phyloP scores from a whole-genome alignment of 2,329 filamentous ascomycete genomes.

The Penicillium olsonii region DNA sequence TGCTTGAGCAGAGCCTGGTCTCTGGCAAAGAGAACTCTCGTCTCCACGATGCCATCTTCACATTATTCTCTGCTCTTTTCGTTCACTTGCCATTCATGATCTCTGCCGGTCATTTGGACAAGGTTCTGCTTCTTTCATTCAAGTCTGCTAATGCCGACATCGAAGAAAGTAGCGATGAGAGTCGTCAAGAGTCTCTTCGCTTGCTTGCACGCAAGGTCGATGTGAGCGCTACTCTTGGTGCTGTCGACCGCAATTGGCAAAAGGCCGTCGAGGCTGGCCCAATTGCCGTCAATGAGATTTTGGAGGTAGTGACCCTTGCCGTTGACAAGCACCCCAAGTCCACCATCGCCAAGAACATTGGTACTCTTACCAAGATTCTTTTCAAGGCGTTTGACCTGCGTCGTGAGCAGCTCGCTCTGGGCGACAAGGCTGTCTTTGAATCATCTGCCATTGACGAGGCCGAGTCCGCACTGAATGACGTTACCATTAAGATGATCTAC shows the following conservation, averaged over 20 bases:
- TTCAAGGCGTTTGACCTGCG: slow-evolving; percentile 55
- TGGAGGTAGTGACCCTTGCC: slow-evolving; percentile 68
- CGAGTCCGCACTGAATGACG: slow-evolving; percentile 67
- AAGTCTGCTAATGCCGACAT: slow-evolving; percentile 66
- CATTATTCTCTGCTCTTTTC: slow-evolving; percentile 75
- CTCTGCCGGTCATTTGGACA: slow-evolving; percentile 71
- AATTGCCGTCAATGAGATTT: slow-evolving; percentile 66
- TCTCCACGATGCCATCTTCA: slow-evolving; percentile 79
- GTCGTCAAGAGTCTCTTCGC: slow-evolving; percentile 68
- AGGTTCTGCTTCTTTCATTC: slow-evolving; percentile 71
- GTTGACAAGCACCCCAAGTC: slow-evolving; percentile 79
- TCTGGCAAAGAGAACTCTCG: slow-evolving; percentile 57
- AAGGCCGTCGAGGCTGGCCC: slow-evolving; percentile 64
- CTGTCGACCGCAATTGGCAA: slow-evolving; percentile 71
- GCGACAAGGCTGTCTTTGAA: slow-evolving; percentile 43
- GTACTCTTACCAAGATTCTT: slow-evolving; percentile 64
- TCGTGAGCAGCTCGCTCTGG: slow-evolving; percentile 38
- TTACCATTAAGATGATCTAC: slow-evolving; percentile 85
- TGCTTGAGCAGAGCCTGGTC: slow-evolving; percentile 66
- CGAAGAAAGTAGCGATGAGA: slow-evolving; percentile 63
- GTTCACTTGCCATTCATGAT: slow-evolving; percentile 90
- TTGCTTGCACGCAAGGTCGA: slow-evolving; percentile 77
- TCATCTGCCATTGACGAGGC: slow-evolving; percentile 55
- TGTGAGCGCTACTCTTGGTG: slow-evolving; percentile 72
- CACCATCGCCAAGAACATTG: slow-evolving; percentile 72